Base-by-base conservation (phyloP, 495 filamentous ascomycete genomes). In the Bacidia gigantensis region DNA sequence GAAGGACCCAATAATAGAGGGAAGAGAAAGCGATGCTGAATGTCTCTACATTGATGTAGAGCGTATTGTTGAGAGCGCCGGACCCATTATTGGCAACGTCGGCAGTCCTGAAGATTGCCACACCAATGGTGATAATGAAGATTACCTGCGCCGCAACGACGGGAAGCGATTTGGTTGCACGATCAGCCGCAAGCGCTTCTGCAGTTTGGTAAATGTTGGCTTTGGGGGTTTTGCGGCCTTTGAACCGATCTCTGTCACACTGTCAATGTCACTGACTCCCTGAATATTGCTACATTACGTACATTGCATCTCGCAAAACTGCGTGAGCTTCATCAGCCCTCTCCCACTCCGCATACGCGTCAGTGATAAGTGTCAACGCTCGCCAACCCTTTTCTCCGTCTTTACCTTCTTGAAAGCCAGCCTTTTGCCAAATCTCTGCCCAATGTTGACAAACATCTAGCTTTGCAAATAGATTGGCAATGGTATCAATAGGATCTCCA, bases 331-430 rank as follows among this genome's bases (percentile, higher is more conserved):
- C 7, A 3, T 17, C 21, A 1, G 26, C 52, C 25, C 24, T 42
- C 0, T 35, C 40, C 51, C 47, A 58, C 43, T 58, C 56, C 3
- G 26, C 56, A 22, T 58, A 58, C 0, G 56, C 51, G 42, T 58
- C 52, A 40, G 46, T 47, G 1, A 58, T 2, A 17, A 58, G 22
- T 1, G 51, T 20, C 26, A 58, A n/a, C 3, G 56, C 56, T 39
- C 54, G 54, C 56, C 51, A 58, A 54, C 14, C 5, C 29, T 5
- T 5, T 35, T 14, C 29, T 35, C 29, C 14, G 29, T 14, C 29
- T 7, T 7, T 40, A 14, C 46, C 39, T 23, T 47, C 39, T 12
- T 24, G 50, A 35, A 14, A 7, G 29, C 29, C 29, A 35, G 29
- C 29, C 14, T 35, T 14, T 1, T 1, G 29, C 54, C 54, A 56